Evolutionary conservation across 495 filamentous ascomycete species (phyloP).

Genomic region (Daldinia childiae): DNA sequence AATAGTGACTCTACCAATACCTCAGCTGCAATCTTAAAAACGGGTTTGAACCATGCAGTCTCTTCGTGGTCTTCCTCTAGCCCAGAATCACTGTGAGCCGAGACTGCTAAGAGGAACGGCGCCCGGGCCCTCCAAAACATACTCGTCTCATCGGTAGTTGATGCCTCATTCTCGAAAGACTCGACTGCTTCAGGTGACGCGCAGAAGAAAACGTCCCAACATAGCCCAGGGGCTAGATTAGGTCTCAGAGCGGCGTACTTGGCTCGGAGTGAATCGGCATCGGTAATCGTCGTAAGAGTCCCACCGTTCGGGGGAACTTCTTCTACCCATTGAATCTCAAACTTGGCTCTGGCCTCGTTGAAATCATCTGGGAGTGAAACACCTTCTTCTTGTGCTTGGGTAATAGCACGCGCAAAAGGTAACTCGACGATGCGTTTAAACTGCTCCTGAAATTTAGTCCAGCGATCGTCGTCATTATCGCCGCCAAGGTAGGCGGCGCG

Average conservation of each 20-base stretch:
- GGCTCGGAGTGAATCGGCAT: background rate
- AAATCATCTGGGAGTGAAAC: constrained; percentile 5
- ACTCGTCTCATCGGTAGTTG: background rate
- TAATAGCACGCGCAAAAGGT: background rate
- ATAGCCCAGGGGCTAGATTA: background rate
- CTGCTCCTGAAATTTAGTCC: background rate
- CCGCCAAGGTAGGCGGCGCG: background rate
- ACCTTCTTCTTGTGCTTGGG: background rate
- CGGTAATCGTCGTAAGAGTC: background rate
- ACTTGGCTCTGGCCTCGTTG: background rate
- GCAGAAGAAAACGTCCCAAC: background rate
- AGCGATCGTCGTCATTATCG: background rate
- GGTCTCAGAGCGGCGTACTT: background rate
- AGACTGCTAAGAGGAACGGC: background rate
- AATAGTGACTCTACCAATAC: background rate
- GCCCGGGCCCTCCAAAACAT: background rate
- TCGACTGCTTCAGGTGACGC: background rate
- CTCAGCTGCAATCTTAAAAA: constrained; percentile 6
- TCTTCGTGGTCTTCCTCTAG: background rate
- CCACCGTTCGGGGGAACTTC: background rate
- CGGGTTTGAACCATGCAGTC: background rate
- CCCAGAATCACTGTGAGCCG: background rate
- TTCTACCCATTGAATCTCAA: constrained; percentile 7
- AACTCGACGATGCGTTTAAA: background rate
- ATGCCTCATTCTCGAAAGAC: background rate